Evolutionary conservation across 2,329 filamentous ascomycete genomes (phyloP), one percentile per base, ranked within the genome.

Genomic region (Fusarium sp.): DNA sequence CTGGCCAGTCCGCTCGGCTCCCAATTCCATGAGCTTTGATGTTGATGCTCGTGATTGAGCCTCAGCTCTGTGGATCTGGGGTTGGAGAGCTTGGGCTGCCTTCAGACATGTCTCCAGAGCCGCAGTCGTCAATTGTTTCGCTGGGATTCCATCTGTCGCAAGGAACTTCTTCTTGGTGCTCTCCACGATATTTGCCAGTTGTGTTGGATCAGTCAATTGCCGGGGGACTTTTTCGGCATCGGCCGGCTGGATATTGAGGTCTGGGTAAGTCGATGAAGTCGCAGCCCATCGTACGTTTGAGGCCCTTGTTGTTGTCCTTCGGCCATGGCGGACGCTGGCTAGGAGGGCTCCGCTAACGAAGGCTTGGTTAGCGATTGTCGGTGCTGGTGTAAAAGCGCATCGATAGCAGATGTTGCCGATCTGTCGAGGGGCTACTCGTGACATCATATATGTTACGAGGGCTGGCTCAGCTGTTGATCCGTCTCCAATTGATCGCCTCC

Each of bases 21-120:
- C 83, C 21, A 84, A 71, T 42, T 83, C 83, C 29, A 89, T 83
- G 43, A 91, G 80, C 26, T 84, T 84, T 35, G 87, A 88, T 11
- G 86, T 84, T 4, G 87, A 85, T 21, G 81, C 83, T 57, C 78
- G 76, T 46, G 78, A 75, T 64, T 82, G 77, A 47, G 76, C 78
- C 55, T 83, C 78, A 21, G 78, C 77, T 64, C 78, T 76, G 73
- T 77, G 76, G 39, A 80, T 71, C 55, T 82, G 80, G 24, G 82
- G 81, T 55, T 83, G 80, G 16, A 84, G 78, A 12, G 79, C 76
- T n/a, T 80, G 78, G 20, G 84, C 84, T 23, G 82, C 83, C 56
- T 78, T 80, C 52, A 81, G 79, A 71, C 83, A 84, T 23, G 81
- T 79, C 43, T 80, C 80, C 63, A 87, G 78, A 8, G 83, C 83